Percentiles rank a stretch among this genome's conserved stretches.
phyloP scores from a whole-genome alignment of 2,329 filamentous ascomycete species.

The Curvularia verruculosa region DNA sequence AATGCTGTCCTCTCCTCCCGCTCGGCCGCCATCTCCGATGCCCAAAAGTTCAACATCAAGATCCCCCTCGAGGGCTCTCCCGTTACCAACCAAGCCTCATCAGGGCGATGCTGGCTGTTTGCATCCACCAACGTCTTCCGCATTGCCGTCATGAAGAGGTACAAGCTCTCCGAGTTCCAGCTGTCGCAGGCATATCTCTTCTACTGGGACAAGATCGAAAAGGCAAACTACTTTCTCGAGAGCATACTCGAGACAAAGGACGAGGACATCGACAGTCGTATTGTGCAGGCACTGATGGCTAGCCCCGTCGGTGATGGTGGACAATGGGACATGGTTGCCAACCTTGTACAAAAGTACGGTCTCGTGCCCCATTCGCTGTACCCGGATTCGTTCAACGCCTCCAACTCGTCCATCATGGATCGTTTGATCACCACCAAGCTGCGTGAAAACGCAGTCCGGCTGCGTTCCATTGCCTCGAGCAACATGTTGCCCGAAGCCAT shows the following conservation, averaged over 20 bases:
- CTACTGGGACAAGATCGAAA: slow-evolving; percentile 94
- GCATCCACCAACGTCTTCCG: slow-evolving; percentile 91
- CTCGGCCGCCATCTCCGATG: slow-evolving; percentile 68
- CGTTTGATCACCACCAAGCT: slow-evolving; percentile 80
- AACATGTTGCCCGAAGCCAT: slow-evolving; percentile 46
- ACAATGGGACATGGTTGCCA: slow-evolving; percentile 92
- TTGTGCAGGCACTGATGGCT: slow-evolving; percentile 72
- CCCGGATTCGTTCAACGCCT: slow-evolving; percentile 81
- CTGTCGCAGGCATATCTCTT: slow-evolving; percentile 88
- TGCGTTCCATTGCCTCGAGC: slow-evolving; percentile 63
- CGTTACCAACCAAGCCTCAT: slow-evolving; percentile 82
- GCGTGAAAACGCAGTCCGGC: slow-evolving; percentile 78
- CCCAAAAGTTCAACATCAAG: slow-evolving; percentile 81
- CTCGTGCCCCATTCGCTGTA: slow-evolving; percentile 83
- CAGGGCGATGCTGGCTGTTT: slow-evolving; percentile 90
- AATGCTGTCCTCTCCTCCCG: slow-evolving; percentile 69
- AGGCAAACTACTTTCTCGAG: slow-evolving; percentile 87
- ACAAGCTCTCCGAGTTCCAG: slow-evolving; percentile 78
- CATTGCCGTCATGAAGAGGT: slow-evolving; percentile 83
- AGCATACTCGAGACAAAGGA: slow-evolving; percentile 76
- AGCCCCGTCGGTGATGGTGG: slow-evolving; percentile 80
- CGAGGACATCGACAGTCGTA: slow-evolving; percentile 72
- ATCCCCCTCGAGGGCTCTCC: slow-evolving; percentile 82
- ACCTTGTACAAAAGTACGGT: slow-evolving; percentile 84
- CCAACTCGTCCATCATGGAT: slow-evolving; percentile 73